Evolutionary conservation across 2,329 filamentous ascomycete genomes (phyloP).

Genomic region (Epichloe baconii): DNA sequence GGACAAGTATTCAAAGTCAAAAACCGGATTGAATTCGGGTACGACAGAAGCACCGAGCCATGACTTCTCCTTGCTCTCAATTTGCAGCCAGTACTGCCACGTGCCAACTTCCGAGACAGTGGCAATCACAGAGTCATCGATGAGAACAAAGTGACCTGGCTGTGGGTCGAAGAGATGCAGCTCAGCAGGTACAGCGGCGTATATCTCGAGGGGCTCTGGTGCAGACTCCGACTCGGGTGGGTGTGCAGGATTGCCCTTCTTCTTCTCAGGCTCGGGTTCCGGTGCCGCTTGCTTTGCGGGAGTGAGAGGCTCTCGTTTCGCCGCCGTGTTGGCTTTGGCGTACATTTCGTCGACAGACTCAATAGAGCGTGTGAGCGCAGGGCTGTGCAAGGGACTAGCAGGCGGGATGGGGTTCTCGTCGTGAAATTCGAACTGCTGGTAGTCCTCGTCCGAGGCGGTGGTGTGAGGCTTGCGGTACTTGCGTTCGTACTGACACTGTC

Average conservation of each 20-base stretch:
- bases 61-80: constrained; percentile 59
- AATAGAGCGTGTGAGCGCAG: constrained; percentile 39
- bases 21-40: constrained; percentile 91
- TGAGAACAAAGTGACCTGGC: constrained; percentile 69
- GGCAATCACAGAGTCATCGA: constrained; percentile 63
- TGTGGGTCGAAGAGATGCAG: constrained; percentile 89
- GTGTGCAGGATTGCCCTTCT: background rate
- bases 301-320: constrained; percentile 28
- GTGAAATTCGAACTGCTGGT: constrained; percentile 70
- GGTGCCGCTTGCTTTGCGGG: constrained; percentile 16
- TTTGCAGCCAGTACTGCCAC: constrained; percentile 94
- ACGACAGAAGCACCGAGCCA: constrained; percentile 81
- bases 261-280: background rate
- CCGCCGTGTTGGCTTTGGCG: constrained; percentile 35
- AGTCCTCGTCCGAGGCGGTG: constrained; percentile 67
- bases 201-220: constrained; percentile 58
- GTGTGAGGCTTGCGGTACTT: constrained; percentile 75
- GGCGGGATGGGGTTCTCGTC: constrained; percentile 50
- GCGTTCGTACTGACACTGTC: constrained; percentile 94
- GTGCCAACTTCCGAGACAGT: constrained; percentile 75
- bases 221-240: constrained; percentile 15
- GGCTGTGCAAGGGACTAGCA: constrained; percentile 49
- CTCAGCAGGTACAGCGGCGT: constrained; percentile 66
- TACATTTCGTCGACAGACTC: constrained; percentile 45
- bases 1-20: constrained; percentile 97